These are phyloP conservation scores for Phytophthora litchii DNA, from an alignment of 352 stramenopile genomes.

Conservation along the genomic window DNA sequence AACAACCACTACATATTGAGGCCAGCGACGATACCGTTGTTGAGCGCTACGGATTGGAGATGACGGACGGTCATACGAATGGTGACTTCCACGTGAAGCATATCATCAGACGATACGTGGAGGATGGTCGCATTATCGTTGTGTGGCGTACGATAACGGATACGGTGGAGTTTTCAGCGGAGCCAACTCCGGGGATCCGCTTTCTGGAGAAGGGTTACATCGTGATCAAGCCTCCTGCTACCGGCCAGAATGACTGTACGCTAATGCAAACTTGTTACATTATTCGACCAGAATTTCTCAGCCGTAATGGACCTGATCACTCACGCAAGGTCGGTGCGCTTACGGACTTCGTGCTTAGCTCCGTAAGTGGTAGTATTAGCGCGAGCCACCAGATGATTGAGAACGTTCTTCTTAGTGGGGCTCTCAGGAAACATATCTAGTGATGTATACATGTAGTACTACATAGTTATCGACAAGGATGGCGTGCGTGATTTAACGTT, in stretches of 20 bases:
- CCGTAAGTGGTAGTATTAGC: conserved; percentile 44
- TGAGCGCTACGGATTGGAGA: conserved; percentile 41
- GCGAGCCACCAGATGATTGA: conserved; percentile 62
- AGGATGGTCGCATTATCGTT: conserved; percentile 40
- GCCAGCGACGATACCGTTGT: conserved; percentile 39
- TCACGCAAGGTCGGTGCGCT: conserved; percentile 45
- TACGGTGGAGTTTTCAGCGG: conserved; percentile 43
- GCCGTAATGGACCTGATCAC: conserved; percentile 33
- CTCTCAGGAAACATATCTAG: conserved; percentile 25
- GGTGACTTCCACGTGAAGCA: conserved; percentile 43
- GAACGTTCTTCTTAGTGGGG: conserved; percentile 46
- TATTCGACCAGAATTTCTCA: conserved; percentile 42
- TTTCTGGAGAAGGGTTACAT: conserved; percentile 53
- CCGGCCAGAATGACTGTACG: conserved; percentile 29
- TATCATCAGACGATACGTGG: conserved; percentile 41
- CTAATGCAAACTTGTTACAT: conserved; percentile 51
- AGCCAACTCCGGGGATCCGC: conserved; percentile 38
- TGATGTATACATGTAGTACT: too few relatives aligned
- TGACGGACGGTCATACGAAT: conserved; percentile 39
- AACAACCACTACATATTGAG: conserved; percentile 44
- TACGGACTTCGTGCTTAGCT: conserved; percentile 58
- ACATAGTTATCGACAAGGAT: not conserved
- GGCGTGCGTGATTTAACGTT: conserved; percentile 3
- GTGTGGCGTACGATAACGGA: conserved; percentile 48
- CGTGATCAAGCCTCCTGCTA: conserved; percentile 40